phyloP scores from a whole-genome alignment of 164 flowering plant genomes.

The Chloranthus sessilifolius region DNA sequence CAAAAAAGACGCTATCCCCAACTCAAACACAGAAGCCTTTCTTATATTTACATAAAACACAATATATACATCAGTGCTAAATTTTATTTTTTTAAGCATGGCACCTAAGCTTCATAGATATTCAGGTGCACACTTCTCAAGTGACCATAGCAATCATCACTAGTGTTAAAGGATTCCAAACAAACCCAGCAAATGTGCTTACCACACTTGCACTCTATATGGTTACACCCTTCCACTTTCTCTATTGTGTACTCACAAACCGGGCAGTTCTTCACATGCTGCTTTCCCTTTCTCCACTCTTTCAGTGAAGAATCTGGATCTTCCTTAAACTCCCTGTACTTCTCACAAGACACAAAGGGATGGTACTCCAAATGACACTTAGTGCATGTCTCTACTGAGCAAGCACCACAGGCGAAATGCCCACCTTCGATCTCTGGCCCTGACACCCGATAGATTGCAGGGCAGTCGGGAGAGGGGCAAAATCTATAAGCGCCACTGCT shows the following conservation, averaged over 20 bases:
- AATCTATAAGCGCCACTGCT: conserved; percentile 68
- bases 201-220: conserved; percentile 78
- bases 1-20: no score
- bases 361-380: conserved; percentile 86
- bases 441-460: conserved; percentile 61
- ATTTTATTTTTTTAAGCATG: no score
- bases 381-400: conserved; percentile 74
- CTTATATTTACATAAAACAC: no score
- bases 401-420: conserved; percentile 80
- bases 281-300: conserved; percentile 79
- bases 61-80: no score
- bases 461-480: conserved; percentile 96
- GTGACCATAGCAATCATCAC: conserved; percentile 76
- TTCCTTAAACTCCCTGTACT: conserved; percentile 61
- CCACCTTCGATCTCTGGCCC: conserved; percentile 26
- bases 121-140: conserved; percentile 54
- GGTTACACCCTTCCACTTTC: conserved; percentile 95
- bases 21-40: no score
- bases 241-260: conserved; percentile 66
- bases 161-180: conserved; percentile 36
- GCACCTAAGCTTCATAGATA: no score
- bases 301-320: conserved; percentile 76
- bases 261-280: conserved; percentile 74
- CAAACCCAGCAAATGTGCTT: conserved; percentile 93
- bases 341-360: conserved; percentile 66